These are phyloP conservation scores for Calocybe cyanea DNA, from an alignment of 768 basidiomycete genomes.

Conservation along the genomic window DNA sequence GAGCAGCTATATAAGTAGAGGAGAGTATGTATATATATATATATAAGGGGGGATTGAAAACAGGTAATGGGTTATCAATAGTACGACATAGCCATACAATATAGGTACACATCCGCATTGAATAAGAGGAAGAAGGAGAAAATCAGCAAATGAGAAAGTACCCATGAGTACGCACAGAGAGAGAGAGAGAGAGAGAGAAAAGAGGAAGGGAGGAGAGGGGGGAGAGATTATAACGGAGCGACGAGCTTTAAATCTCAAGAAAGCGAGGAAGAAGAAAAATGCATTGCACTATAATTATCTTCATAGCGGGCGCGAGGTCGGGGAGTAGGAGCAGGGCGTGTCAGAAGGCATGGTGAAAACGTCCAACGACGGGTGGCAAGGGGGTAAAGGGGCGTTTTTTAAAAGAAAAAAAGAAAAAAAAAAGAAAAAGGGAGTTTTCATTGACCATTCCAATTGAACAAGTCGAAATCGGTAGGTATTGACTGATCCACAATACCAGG, in stretches of 20 bases:
- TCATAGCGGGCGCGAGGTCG: too few relatives aligned
- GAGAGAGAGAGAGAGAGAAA: too few relatives aligned
- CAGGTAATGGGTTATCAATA: conserved; percentile 17
- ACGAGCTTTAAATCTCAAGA: conserved; percentile 19
- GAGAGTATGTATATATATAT: too few relatives aligned
- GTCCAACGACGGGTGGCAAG: too few relatives aligned
- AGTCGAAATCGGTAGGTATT: conserved; percentile 47
- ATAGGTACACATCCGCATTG: conserved; percentile 22
- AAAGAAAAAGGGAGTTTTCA: conserved; percentile 3
- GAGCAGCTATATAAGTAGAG: too few relatives aligned
- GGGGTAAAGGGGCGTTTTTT: background rate
- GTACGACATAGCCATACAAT: conserved; percentile 21
- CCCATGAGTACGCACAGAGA: too few relatives aligned
- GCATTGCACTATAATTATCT: conserved; percentile 20
- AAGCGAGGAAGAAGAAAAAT: conserved; percentile 18
- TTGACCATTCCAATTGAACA: conserved; percentile 56
- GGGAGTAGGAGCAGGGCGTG: too few relatives aligned
- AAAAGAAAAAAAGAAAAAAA: conserved; percentile 2
- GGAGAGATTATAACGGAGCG: conserved; percentile 9
- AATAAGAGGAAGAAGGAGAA: conserved; percentile 5
- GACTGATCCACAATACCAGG: conserved; percentile 34
- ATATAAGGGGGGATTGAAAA: background rate
- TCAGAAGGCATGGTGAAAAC: too few relatives aligned
- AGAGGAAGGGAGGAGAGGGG: background rate
- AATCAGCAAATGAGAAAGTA: background rate